These are phyloP conservation scores for Nematocida minor DNA, from an alignment of 371 early-diverging fungal species.

Conservation along the genomic window DNA sequence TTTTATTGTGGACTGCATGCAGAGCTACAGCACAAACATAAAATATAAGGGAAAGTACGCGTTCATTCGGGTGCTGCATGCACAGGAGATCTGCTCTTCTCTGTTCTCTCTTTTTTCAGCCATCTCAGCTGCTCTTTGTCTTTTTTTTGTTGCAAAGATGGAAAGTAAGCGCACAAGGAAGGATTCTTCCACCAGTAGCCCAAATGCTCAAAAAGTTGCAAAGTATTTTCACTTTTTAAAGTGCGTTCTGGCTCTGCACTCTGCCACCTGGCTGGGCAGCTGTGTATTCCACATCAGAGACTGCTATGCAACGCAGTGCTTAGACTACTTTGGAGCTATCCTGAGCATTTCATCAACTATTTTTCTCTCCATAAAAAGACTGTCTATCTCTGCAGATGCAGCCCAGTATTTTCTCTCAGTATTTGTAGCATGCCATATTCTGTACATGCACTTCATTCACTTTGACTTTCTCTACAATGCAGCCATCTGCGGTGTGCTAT, in stretches of 20 bases:
- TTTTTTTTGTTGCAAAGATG: not conserved
- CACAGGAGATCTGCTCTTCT: slow-evolving; percentile 22
- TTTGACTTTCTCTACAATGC: slow-evolving; percentile 47
- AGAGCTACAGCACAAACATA: not conserved
- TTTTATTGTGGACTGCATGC: not conserved
- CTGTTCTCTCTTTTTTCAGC: slow-evolving; percentile 12
- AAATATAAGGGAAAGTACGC: slow-evolving; percentile 48
- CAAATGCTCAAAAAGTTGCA: not conserved
- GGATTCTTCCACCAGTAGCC: not conserved
- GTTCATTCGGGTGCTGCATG: slow-evolving; percentile 30
- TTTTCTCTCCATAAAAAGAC: not conserved
- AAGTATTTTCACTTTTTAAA: not conserved
- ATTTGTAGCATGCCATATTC: not conserved
- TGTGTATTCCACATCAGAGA: slow-evolving; percentile 28
- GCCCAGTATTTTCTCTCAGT: not conserved
- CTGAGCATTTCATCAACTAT: not conserved
- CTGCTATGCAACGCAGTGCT: slow-evolving; percentile 33
- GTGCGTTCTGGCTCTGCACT: not conserved
- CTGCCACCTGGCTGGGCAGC: slow-evolving; percentile 5
- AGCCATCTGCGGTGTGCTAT: not conserved
- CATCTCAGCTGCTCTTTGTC: not conserved
- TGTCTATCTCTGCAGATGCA: not conserved
- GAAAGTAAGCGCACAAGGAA: not conserved
- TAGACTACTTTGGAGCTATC: slow-evolving; percentile 38
- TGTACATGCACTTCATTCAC: not conserved